Evolutionary conservation across 2,329 filamentous ascomycete genomes (phyloP).

Genomic region (Dactylonectria estremocensis): DNA sequence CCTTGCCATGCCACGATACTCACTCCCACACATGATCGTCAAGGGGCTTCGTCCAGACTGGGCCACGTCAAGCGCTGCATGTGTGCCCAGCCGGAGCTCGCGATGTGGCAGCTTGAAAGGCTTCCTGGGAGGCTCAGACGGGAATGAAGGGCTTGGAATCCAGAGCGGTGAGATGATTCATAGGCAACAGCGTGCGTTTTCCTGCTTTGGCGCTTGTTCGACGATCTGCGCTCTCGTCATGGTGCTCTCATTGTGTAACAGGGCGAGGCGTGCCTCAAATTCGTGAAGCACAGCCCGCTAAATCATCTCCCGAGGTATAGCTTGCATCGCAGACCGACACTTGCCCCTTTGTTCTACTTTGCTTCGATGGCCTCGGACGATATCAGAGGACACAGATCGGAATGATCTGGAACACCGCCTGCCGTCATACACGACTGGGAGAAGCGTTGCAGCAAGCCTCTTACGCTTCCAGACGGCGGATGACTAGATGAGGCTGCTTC

Average conservation of each 20-base stretch:
- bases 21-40: constrained; percentile 4
- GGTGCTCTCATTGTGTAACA: not conserved
- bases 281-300: not conserved
- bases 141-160: no score
- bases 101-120: constrained; percentile 7
- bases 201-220: not conserved
- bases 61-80: not conserved
- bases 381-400: not conserved
- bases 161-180: not conserved
- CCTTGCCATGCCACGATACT: not conserved
- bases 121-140: not conserved
- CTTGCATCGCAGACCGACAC: not conserved
- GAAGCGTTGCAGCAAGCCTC: not conserved
- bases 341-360: not conserved
- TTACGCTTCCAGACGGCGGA: not conserved
- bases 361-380: not conserved
- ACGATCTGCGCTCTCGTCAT: not conserved
- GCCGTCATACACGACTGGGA: not conserved
- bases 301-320: not conserved
- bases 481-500: not conserved
- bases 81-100: constrained; percentile 2
- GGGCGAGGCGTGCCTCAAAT: not conserved
- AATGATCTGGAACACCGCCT: not conserved
- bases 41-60: not conserved
- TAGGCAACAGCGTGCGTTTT: not conserved